Evolutionary conservation across 306 rosid species (phyloP), one percentile per base, ranked within the genome.

Genomic region (Corylus avellana): DNA sequence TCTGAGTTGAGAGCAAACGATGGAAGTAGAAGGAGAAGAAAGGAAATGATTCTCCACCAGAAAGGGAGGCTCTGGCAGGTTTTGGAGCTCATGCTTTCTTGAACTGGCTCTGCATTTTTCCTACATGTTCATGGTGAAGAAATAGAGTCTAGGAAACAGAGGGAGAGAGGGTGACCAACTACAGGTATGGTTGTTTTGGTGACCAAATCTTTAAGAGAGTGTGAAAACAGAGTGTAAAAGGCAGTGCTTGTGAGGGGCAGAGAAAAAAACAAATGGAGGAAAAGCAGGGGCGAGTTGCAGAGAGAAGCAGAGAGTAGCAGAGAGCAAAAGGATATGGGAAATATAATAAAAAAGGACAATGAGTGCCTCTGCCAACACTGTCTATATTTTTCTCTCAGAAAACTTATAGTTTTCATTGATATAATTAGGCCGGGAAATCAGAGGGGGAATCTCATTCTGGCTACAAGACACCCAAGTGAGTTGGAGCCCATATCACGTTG

Each of bases 1-100:
- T 95, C 98, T 37, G 85, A 59, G 87, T 90, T 89, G 7, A 95
- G 97, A 84, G 96, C 85, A 53, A 76, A 63, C 2, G 89, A 74
- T 2, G 79, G 87, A 67, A 55, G 73, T 1, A 75, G 82, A 37
- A 85, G 82, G 50, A 85, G 75, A 61, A 84, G 58, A 49, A 80
- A 73, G 25, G 79, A 82, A 55, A 73, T 32, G 63, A 85, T 68
- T 58, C 75, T 50, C 87, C 87, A 86, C 83, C 82, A 82, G 3
- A 88, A 83, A 80, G 75, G 80, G 70, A 86, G 81, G 27, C 64
- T 76, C 49, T 64, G 57, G 18, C 13, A 49, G 53, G 85, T 58
- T 74, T 76, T 42, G 61, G 75, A 77, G 70, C n/a, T 88, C 92
- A 90, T 88, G 79, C 66, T 89, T 85, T 39, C 73, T 50, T 81